Evolutionary conservation across 805 yeast genomes (phyloP), one percentile per base, ranked within the genome.

Genomic region (Candida chilensis): DNA sequence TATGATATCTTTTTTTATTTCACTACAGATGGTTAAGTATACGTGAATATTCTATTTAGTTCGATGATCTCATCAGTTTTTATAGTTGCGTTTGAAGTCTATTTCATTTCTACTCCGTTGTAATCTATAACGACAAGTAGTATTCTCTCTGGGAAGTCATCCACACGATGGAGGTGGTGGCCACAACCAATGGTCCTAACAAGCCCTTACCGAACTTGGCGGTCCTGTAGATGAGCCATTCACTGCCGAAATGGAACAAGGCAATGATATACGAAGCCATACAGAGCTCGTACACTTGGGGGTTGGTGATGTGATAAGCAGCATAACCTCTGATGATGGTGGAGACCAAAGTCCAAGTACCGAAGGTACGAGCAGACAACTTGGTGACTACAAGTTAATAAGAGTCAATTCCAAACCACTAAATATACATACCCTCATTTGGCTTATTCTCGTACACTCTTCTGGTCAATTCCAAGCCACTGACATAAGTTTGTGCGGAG

Each of bases 301-400:
- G 74, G 42, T 78, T 76, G 32, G 64, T 62, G 34, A 83, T 61
- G 48, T 82, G 63, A 56, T 80, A 82, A 10, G 97, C 94, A 33
- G 94, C 95, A 52, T 83, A 86, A 39, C 78, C 67, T 49, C 98
- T 74, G 28, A 92, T 78, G 18, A 90, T 64, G 2, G 95, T 73
- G 3, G 95, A 78, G 42, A 88, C 68, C 24, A 88, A 63, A 0
- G 98, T 92, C 98, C 98, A 92, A 1, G 98, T 92, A 20, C 98
- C 98, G 53, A 92, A 92, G 0, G 98, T 90, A 45, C 98, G 73
- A n/a, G 96, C 95, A 42, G 92, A 76, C 40, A 92, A 64, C 10
- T 60, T 53, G 13, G 12, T 12, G 33, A 37, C 28, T n/a, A n/a
- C n/a, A n/a, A n/a, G n/a, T n/a, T n/a, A n/a, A n/a, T n/a, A n/a